Conservation (phyloP, 2,329 filamentous ascomycete species). For the Aspergillus sp. region DNA sequence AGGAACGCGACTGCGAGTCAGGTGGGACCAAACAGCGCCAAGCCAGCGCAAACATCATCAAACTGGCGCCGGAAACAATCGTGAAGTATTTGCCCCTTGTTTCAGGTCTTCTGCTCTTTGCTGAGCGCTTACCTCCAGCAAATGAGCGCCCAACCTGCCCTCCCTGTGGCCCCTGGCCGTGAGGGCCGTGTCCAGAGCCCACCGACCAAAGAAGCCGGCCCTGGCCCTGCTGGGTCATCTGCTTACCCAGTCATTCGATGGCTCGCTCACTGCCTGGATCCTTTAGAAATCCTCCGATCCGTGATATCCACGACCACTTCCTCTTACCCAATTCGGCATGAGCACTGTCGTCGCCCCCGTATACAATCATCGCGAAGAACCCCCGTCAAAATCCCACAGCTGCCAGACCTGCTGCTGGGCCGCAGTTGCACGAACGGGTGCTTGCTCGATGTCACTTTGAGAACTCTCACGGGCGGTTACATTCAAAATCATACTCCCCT, state of each 20-base stretch:
- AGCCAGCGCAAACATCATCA: slow-evolving; percentile 29
- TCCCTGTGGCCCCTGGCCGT: neutral
- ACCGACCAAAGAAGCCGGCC: neutral
- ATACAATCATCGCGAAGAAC: neutral
- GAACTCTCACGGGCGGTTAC: slow-evolving; percentile 1
- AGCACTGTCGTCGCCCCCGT: neutral
- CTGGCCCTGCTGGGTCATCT: slow-evolving; percentile 1
- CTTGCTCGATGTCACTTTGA: neutral
- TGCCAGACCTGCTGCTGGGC: neutral
- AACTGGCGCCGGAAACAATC: slow-evolving; percentile 34
- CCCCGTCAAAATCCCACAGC: neutral
- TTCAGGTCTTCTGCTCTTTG: slow-evolving; percentile 30
- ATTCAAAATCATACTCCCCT: neutral
- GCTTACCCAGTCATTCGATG: neutral
- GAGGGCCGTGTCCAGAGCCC: neutral
- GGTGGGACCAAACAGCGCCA: slow-evolving; percentile 18
- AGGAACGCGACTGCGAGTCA: slow-evolving; percentile 1
- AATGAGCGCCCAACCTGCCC: slow-evolving; percentile 18
- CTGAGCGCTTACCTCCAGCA: slow-evolving; percentile 34
- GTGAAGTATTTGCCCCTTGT: slow-evolving; percentile 37
- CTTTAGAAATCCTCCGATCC: slow-evolving; percentile 7
- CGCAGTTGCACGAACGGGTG: slow-evolving; percentile 3
- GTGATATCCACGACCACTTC: neutral
- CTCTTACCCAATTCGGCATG: slow-evolving; percentile 4
- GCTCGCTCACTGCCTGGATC: neutral